Evolutionary conservation across 2,329 filamentous ascomycete species (phyloP), one percentile per base, ranked within the genome.

Genomic region (Dryadomyces sulphureus): DNA sequence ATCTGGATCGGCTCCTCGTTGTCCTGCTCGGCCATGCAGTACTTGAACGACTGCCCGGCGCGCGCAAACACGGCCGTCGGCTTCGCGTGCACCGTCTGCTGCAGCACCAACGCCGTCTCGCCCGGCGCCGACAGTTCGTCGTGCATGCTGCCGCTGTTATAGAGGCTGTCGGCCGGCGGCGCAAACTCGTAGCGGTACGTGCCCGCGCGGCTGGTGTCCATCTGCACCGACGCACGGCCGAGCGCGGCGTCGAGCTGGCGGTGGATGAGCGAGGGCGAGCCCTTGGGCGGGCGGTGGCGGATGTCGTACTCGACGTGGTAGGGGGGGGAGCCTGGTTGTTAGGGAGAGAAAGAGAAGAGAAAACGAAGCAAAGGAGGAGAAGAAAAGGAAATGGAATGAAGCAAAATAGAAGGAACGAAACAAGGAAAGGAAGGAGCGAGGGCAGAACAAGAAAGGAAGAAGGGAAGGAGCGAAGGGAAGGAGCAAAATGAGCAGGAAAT

Each of bases 41-140:
- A 94, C 60, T 92, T 94, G 69, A 95, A 95, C 1, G 86, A 89
- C 61, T 92, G 92, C 16, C 89, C 89, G 3, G 89, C 86, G 53
- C 85, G 85, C 48, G 75, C 72, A 58, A 98, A 98, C 5, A 74
- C 71, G 4, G 89, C 92, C 2, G 80, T 77, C 1, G 92, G 92
- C 48, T 83, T 84, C 14, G 86, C 73, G 56, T 94, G 83, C 43
- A 98, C 87, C 21, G 73, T 81, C 61, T 98, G 92, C 54, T 83
- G 77, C 27, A 98, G 68, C 12, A 75, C 68, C 30, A 95, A 61
- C 5, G 27, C 32, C 17, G 12, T 17, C 22, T 27, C 14, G 25
- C 22, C 2, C 4, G 17, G 17, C 12, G 19, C 35, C 11, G 14
- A 20, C 3, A 17, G 41, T 43, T 8, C 5, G 3, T 6, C 14